Base-by-base conservation (phyloP, 176 grass and related monocot species). In the Aegilops longissima region DNA sequence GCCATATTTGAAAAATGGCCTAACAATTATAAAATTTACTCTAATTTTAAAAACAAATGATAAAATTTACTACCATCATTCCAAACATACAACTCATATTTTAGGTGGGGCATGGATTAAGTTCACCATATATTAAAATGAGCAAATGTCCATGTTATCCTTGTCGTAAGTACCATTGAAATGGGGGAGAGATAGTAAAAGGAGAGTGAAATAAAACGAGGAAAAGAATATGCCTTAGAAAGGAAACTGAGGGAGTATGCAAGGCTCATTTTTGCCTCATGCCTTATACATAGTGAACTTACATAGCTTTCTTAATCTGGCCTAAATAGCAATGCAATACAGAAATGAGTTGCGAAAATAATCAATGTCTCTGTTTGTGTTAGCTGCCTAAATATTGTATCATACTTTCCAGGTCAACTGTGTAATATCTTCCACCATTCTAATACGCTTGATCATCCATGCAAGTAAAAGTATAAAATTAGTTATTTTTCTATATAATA, bases 1-100 rank as follows among this genome's bases (percentile, higher is more conserved):
- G 58, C 12, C 42, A 67, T 67, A 73, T 89, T 86, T 84, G 52
- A 88, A 16, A 58, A 78, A 83, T 84, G 6, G 6, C 38, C 66
- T 20, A 8, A 74, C 58, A 2, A 85, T 54, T 9, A 31, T 67
- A 31, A 82, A 70, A 33, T 71, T 23, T 9, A 73, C 59, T 51
- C 51, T 54, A 54, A 54, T 18, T 54, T 18, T 7, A 54, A 52
- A 2, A 52, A 52, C 5, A 52, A 2, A 85, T 54, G 9, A 56
- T 59, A 31, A 82, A 82, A 33, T 78, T 42, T 9, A 73, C 59
- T 51, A 13, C 14, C 3, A 8, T 45, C 38, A 51, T 51, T 75
- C 7, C 72, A 30, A 75, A 75, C 24, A 75, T 51, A 75, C 44
- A 72, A 40, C 36, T n/a, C 69, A 51, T 49, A 16, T 49, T 75